Conservation (phyloP, 495 filamentous ascomycete genomes). For the Aspergillus taichungensis region DNA sequence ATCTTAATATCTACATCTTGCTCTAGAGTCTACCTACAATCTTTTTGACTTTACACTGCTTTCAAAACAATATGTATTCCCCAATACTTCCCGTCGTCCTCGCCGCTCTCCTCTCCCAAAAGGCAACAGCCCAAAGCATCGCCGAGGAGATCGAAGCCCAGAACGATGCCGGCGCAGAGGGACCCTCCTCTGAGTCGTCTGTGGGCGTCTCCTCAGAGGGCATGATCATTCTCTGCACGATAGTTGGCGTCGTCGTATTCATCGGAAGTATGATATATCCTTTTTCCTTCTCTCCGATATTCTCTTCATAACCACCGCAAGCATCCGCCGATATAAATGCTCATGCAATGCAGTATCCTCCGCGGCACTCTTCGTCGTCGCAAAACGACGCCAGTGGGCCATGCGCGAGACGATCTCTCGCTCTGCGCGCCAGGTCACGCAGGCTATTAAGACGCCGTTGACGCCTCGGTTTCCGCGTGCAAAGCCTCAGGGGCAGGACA, state of each 20-base stretch:
- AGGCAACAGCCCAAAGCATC: slow-evolving; percentile 3
- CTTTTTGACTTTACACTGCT: background rate
- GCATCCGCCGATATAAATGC: background rate
- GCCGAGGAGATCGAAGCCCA: slow-evolving; percentile 4
- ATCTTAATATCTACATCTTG: too few species aligned
- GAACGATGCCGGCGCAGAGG: slow-evolving; percentile 10
- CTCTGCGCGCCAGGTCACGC: slow-evolving; percentile 34
- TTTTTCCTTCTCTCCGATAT: slow-evolving; percentile 2
- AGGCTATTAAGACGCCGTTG: slow-evolving; percentile 18
- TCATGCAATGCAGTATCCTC: slow-evolving; percentile 26
- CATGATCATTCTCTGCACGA: slow-evolving; percentile 17
- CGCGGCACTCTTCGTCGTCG: slow-evolving; percentile 39
- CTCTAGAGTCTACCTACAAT: too few species aligned
- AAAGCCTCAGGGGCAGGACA: background rate
- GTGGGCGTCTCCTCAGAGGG: slow-evolving; percentile 10
- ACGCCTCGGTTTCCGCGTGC: slow-evolving; percentile 14
- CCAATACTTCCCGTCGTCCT: slow-evolving; percentile 1
- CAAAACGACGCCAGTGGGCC: slow-evolving; percentile 46
- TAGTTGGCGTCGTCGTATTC: slow-evolving; percentile 19
- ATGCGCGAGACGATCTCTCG: slow-evolving; percentile 38
- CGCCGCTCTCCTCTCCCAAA: slow-evolving; percentile 1
- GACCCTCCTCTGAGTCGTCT: slow-evolving; percentile 3
- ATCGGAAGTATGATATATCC: slow-evolving; percentile 11
- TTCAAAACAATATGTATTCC: background rate
- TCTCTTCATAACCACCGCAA: background rate